A percentile compares a stretch with the other conserved stretches of the same genome.
phyloP scores from a whole-genome alignment of 495 filamentous ascomycete species.

The Daldinia childiae region DNA sequence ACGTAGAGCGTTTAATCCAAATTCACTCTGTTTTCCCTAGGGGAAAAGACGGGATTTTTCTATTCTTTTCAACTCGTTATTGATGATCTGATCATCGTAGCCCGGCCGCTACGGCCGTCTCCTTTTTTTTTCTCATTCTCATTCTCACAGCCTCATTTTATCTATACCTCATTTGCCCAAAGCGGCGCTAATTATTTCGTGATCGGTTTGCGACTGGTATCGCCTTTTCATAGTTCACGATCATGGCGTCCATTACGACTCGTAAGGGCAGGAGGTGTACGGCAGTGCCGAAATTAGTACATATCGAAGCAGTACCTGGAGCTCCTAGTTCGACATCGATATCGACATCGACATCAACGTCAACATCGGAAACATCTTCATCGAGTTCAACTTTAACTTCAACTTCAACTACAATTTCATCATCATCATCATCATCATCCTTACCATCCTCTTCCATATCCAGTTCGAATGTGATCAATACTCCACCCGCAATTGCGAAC shows the following conservation, averaged over 20 bases:
- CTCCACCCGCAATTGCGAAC: conserved; percentile 5
- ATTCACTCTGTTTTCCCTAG: conserved; percentile 29
- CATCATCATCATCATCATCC: conserved; percentile 10
- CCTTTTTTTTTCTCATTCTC: conserved; percentile 35
- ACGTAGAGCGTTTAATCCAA: conserved; percentile 47
- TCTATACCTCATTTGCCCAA: conserved; percentile 40
- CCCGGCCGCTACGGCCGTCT: conserved; percentile 54
- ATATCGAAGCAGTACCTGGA: conserved; percentile 31
- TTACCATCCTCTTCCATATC: conserved; percentile 2
- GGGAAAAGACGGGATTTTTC: conserved; percentile 27
- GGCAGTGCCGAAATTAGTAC: conserved; percentile 51
- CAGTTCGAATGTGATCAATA: conserved; percentile 11
- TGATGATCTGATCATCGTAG: conserved; percentile 56
- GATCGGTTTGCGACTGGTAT: conserved; percentile 53
- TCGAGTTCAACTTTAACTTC: conserved; percentile 22
- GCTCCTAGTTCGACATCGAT: conserved; percentile 19
- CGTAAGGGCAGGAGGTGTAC: conserved; percentile 57
- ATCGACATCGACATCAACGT: conserved; percentile 22
- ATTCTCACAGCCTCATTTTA: conserved; percentile 46
- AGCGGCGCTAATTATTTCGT: conserved; percentile 31
- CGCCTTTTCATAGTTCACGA: conserved; percentile 44
- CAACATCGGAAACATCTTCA: conserved; percentile 21
- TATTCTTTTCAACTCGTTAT: conserved; percentile 31
- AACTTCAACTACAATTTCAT: conserved; percentile 26
- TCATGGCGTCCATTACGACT: conserved; percentile 52